Evolutionary conservation across 306 rosid species (phyloP), one percentile per base, ranked within the genome.

Genomic region (Vicia villosa): DNA sequence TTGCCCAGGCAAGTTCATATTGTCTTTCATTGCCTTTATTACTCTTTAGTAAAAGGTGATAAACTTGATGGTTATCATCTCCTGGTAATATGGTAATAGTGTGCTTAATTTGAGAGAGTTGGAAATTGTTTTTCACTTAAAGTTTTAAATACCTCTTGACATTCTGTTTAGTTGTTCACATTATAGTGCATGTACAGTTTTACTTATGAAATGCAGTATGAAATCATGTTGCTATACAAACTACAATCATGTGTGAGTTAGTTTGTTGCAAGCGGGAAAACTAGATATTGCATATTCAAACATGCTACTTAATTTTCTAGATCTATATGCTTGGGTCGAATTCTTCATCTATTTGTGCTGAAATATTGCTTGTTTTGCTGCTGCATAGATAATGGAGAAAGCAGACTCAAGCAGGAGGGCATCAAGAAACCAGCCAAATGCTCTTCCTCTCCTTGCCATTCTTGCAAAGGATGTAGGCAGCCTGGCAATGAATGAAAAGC

Each of bases 401-500:
- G 96, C 99, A 34, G 97, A 94, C 62, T 91, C 95, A 17, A 94
- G 97, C 86, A 81, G 99, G 82, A 94, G 99, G 86, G 94, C 96
- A 42, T 88, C 97, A 64, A 85, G 86, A 87, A 84, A 84, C 82
- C 97, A 83, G 79, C 90, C 91, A 46, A 91, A 91, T 73, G 79
- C 97, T 81, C 95, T 91, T 82, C 99, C 99, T 28, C 74, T 80
- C 65, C 86, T 94, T 17, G 97, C 89, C 59, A 94, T 94, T 76
- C 99, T 94, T 63, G 95, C 99, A 1, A 88, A 91, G 86, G 99
- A 91, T 63, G 99, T 94, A 64, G 92, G 92, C 75, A 96, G 82
- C 73, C 86, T 94, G 80, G 96, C 97, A 28, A 28, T 83, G 28
- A 86, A 84, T 67, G 99, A 94, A 85, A 94, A 86, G 83, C 76